These are phyloP conservation scores for Digitaria exilis DNA, from an alignment of 202 grass and related monocot species.

Conservation along the genomic window DNA sequence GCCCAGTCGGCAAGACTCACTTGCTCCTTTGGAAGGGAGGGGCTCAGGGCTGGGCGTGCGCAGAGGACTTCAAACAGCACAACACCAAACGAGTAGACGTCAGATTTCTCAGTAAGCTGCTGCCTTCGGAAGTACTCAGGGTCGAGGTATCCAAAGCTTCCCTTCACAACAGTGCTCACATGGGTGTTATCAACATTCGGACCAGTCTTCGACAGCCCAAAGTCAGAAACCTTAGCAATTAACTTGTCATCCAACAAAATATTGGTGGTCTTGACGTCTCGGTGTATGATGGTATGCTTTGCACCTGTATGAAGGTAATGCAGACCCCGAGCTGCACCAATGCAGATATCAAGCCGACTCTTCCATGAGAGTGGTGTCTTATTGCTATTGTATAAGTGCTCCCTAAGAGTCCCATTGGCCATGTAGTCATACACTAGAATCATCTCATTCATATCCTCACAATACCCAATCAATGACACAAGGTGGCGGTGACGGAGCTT, in stretches of 20 bases:
- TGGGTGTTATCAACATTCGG: constrained; percentile 70
- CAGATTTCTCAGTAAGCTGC: constrained; percentile 76
- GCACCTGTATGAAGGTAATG: constrained; percentile 86
- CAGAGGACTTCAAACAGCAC: constrained; percentile 81
- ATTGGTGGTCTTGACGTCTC: constrained; percentile 90
- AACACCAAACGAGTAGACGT: constrained; percentile 85
- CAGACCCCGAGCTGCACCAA: constrained; percentile 68
- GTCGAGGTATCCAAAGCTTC: constrained; percentile 78
- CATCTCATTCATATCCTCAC: constrained; percentile 73
- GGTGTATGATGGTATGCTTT: constrained; percentile 78
- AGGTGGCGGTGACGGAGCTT: constrained; percentile 75
- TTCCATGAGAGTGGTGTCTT: constrained; percentile 66
- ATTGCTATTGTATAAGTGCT: constrained; percentile 68
- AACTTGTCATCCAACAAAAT: constrained; percentile 83
- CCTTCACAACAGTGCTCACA: constrained; percentile 89
- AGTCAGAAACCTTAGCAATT: constrained; percentile 86
- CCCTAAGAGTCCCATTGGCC: constrained; percentile 62
- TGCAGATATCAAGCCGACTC: constrained; percentile 73
- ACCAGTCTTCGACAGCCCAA: constrained; percentile 75
- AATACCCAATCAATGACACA: constrained; percentile 74
- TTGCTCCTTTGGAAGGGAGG: constrained; percentile 53
- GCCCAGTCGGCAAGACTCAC: constrained; percentile 78
- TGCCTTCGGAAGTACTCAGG: constrained; percentile 71
- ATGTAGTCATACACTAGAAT: constrained; percentile 87
- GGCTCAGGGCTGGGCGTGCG: constrained; percentile 48